These are phyloP conservation scores for Plasmodium vinckei DNA, from an alignment of 169 alveolate species.

Conservation along the genomic window DNA sequence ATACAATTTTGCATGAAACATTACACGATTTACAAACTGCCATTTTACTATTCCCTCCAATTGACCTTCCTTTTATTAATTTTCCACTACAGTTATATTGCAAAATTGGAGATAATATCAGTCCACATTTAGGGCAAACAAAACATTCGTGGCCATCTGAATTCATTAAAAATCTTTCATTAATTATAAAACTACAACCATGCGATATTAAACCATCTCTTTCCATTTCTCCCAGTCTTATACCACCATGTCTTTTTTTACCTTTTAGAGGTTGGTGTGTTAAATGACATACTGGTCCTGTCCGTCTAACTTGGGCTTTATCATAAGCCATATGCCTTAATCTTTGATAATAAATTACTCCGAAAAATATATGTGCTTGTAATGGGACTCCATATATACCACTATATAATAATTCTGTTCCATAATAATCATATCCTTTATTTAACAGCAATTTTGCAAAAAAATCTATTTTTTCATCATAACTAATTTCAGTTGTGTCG, in stretches of 20 bases:
- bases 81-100: constrained; percentile 82
- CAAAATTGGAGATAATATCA: constrained; percentile 92
- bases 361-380: constrained; percentile 98
- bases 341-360: constrained; percentile 99
- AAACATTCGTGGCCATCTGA: constrained; percentile 98
- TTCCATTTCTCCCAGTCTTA: constrained; percentile 99
- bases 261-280: constrained; percentile 99
- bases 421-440: constrained; percentile 96
- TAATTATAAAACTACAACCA: constrained; percentile 97
- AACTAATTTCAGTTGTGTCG: neutral
- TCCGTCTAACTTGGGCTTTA: constrained; percentile 96
- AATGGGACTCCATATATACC: constrained; percentile 98
- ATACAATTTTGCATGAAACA: constrained; percentile 89
- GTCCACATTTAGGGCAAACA: constrained; percentile 98
- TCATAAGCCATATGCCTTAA: constrained; percentile 99
- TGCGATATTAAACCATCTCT: constrained; percentile 99
- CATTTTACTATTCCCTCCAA: constrained; percentile 75
- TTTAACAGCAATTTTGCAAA: constrained; percentile 72
- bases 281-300: constrained; percentile 98
- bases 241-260: constrained; percentile 99
- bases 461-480: constrained; percentile 74
- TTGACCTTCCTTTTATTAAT: constrained; percentile 64
- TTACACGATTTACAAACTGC: constrained; percentile 92
- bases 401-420: constrained; percentile 98
- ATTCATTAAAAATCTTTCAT: constrained; percentile 97